phyloP scores from a whole-genome alignment of 768 basidiomycete species.

The Nidularia sp. region DNA sequence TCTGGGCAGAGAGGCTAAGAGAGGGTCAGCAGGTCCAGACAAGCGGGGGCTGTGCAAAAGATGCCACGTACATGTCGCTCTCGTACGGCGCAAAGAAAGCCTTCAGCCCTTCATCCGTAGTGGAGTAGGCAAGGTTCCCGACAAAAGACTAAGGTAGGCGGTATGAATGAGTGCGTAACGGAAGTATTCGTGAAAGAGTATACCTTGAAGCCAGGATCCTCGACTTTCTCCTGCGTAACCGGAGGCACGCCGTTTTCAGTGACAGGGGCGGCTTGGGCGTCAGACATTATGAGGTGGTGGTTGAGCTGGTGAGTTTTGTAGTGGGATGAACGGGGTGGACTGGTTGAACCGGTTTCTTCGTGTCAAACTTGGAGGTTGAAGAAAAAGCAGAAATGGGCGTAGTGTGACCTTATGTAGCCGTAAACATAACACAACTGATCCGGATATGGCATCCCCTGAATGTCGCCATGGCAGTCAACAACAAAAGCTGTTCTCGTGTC shows the following conservation, averaged over 20 bases:
- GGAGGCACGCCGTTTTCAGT: conserved; percentile 82
- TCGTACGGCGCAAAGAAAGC: conserved; percentile 87
- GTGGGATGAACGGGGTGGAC: conserved; percentile 54
- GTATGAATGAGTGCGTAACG: conserved; percentile 5
- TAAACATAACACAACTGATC: conserved; percentile 31
- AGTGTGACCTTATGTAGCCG: conserved; percentile 30
- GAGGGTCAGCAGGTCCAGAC: conserved; percentile 15
- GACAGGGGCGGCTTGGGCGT: conserved; percentile 84
- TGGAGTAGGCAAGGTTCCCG: conserved; percentile 93
- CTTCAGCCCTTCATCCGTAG: conserved; percentile 93
- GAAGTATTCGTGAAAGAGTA: conserved; percentile 13
- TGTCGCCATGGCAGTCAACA: conserved; percentile 46
- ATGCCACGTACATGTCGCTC: conserved; percentile 77
- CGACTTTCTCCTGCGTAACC: conserved; percentile 65
- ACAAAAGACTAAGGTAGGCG: conserved; percentile 69
- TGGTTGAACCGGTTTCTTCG: conserved; percentile 82
- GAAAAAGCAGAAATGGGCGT: conserved; percentile 37
- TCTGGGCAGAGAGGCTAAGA: conserved; percentile 72
- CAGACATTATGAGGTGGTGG: conserved; percentile 71
- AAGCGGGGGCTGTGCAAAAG: conserved; percentile 35
- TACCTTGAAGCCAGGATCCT: conserved; percentile 84
- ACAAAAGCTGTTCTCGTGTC: no score
- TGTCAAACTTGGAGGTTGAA: conserved; percentile 82
- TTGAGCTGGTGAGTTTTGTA: conserved; percentile 50
- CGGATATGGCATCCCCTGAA: conserved; percentile 21